phyloP scores from a whole-genome alignment of 805 yeast species.

The Metschnikowia bowlesiae region DNA sequence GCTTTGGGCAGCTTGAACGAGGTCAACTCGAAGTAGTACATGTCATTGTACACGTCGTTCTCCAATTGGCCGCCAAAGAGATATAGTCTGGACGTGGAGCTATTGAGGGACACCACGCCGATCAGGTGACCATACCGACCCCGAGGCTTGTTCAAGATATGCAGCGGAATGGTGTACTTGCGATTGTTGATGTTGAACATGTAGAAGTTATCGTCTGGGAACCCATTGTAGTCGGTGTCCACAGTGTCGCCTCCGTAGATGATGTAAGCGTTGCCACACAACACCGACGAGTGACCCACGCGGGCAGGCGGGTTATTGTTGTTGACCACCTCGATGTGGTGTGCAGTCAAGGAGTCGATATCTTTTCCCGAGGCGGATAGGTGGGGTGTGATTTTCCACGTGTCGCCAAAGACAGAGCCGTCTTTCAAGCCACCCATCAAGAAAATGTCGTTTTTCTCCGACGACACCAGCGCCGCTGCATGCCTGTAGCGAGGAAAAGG shows the following conservation, averaged over 20 bases:
- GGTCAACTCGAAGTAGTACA: constrained; percentile 81
- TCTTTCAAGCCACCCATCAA: constrained; percentile 95
- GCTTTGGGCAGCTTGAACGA: constrained; percentile 80
- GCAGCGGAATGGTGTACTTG: constrained; percentile 43
- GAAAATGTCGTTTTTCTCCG: constrained; percentile 76
- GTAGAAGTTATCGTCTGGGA: constrained; percentile 85
- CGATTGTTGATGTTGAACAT: constrained; percentile 59
- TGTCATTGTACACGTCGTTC: constrained; percentile 79
- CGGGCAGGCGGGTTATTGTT: constrained; percentile 88
- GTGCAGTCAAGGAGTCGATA: constrained; percentile 27
- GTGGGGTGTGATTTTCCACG: constrained; percentile 77
- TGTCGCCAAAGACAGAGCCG: constrained; percentile 88
- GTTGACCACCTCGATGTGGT: constrained; percentile 47
- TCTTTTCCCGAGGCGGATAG: constrained; percentile 19
- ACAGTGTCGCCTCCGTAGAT: constrained; percentile 96
- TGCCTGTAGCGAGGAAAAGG: constrained; percentile 97
- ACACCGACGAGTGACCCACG: constrained; percentile 89
- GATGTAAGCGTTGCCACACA: constrained; percentile 92
- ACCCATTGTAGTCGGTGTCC: constrained; percentile 66
- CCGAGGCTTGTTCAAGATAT: constrained; percentile 58
- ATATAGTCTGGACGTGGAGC: constrained; percentile 53
- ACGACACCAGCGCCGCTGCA: constrained; percentile 62
- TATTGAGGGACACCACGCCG: constrained; percentile 56
- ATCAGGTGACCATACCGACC: constrained; percentile 96
- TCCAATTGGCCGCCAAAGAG: constrained; percentile 93